Conservation (phyloP, 148 eudicot species). For the Polygonum maritimum region DNA sequence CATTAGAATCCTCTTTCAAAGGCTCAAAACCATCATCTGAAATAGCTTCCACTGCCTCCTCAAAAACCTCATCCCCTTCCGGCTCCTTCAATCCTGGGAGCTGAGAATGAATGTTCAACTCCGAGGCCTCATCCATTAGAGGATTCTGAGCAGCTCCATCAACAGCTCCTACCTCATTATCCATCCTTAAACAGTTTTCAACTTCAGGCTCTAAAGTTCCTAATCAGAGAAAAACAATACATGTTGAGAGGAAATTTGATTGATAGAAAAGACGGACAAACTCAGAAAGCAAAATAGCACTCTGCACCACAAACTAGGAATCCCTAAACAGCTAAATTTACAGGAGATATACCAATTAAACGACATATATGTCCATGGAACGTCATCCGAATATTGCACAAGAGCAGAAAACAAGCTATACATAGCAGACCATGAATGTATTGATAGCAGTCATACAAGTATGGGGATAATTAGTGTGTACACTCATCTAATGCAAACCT, state of each 20-base stretch:
- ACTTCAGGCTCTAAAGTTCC: background rate
- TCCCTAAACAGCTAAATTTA: background rate
- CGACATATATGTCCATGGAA: background rate
- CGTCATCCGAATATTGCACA: background rate
- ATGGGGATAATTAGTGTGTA: background rate
- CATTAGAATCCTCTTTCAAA: slow-evolving; percentile 18
- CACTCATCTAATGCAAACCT: background rate
- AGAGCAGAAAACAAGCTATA: background rate
- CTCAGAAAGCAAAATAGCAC: background rate
- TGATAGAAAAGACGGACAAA: background rate
- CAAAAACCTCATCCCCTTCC: slow-evolving; percentile 49
- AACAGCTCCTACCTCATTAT: slow-evolving; percentile 42
- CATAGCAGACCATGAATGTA: background rate
- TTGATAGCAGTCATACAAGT: background rate
- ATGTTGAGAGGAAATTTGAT: background rate
- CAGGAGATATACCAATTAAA: background rate
- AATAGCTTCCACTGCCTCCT: slow-evolving; percentile 43
- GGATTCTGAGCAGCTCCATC: slow-evolving; percentile 24
- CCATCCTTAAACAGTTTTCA: slow-evolving; percentile 31
- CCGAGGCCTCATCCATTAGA: slow-evolving; percentile 23
- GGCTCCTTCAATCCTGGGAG: slow-evolving; percentile 31
- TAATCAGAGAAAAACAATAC: background rate
- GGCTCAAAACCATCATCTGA: slow-evolving; percentile 21
- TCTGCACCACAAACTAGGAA: background rate
- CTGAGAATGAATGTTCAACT: slow-evolving; percentile 14